These are phyloP conservation scores for Potentilla sterilis DNA, from an alignment of 306 rosid genomes.

Conservation along the genomic window DNA sequence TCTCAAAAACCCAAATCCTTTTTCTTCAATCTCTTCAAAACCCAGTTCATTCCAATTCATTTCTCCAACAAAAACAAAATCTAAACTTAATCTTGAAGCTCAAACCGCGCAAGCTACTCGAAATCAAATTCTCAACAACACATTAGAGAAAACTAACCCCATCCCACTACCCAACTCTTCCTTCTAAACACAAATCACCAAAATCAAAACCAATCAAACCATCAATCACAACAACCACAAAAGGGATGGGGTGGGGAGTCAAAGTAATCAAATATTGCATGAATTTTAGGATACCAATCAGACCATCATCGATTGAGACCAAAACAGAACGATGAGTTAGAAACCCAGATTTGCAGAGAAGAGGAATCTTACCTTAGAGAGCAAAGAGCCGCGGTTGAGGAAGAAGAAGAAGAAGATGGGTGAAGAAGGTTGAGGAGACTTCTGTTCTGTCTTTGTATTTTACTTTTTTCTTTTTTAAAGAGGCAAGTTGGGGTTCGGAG, in stretches of 20 bases:
- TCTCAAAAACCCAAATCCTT: background rate
- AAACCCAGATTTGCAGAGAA: background rate
- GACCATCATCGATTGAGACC: background rate
- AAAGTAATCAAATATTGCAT: background rate
- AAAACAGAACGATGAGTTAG: background rate
- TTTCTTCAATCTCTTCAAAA: background rate
- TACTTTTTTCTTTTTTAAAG: background rate
- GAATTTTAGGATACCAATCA: background rate
- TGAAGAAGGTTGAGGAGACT: background rate
- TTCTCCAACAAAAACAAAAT: background rate
- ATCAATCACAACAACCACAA: background rate
- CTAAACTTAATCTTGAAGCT: background rate
- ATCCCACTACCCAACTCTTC: background rate
- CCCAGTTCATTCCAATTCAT: background rate
- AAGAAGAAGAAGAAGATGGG: slow-evolving; percentile 9
- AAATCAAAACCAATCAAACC: background rate
- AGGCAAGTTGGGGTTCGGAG: background rate
- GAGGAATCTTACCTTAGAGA: background rate
- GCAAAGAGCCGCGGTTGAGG: background rate
- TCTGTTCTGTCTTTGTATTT: background rate
- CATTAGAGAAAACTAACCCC: background rate
- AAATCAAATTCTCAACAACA: background rate
- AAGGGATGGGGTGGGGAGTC: background rate
- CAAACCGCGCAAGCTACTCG: background rate
- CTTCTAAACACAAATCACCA: background rate